Percentiles rank a stretch among this genome's conserved stretches.
Evolutionary conservation across 208 protist species (phyloP).

Genomic region (Leishmania tropica): DNA sequence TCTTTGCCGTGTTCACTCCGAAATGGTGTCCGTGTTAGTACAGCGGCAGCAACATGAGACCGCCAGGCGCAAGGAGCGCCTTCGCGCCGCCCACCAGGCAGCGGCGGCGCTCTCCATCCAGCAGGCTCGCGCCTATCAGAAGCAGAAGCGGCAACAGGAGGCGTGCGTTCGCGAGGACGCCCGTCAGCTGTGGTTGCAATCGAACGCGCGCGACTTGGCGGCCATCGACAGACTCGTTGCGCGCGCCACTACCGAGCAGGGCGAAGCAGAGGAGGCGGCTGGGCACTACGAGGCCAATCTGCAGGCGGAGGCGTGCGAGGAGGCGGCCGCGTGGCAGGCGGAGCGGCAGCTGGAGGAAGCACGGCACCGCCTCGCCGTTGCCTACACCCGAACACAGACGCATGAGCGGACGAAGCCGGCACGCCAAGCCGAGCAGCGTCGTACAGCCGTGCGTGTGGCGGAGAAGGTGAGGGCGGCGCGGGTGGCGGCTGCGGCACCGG

Average conservation of each 20-base stretch:
- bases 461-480: slow-evolving; percentile 30
- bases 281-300: slow-evolving; percentile 21
- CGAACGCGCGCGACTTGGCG: slow-evolving; percentile 26
- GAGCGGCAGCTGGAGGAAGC: slow-evolving; percentile 54
- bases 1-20: not conserved
- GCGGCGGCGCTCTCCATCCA: slow-evolving; percentile 45
- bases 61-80: slow-evolving; percentile 50
- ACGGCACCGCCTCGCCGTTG: slow-evolving; percentile 55
- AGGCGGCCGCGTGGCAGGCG: slow-evolving; percentile 59
- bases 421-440: slow-evolving; percentile 27
- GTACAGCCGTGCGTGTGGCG: slow-evolving; percentile 21
- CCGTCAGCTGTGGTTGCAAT: slow-evolving; percentile 37
- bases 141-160: slow-evolving; percentile 49
- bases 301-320: slow-evolving; percentile 32
- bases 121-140: slow-evolving; percentile 48
- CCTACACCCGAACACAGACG: slow-evolving; percentile 26
- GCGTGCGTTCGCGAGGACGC: slow-evolving; percentile 34
- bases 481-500: slow-evolving; percentile 20
- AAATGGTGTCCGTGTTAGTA: slow-evolving; percentile 70
- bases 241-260: slow-evolving; percentile 24
- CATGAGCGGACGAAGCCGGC: slow-evolving; percentile 16
- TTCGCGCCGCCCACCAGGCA: slow-evolving; percentile 48
- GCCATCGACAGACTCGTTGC: slow-evolving; percentile 38
- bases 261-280: slow-evolving; percentile 22
- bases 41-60: slow-evolving; percentile 51